A percentile compares a stretch with the other conserved stretches of the same genome.
These are phyloP conservation scores for Lentinula guzmanii DNA, from an alignment of 768 basidiomycete genomes.

Conservation along the genomic window DNA sequence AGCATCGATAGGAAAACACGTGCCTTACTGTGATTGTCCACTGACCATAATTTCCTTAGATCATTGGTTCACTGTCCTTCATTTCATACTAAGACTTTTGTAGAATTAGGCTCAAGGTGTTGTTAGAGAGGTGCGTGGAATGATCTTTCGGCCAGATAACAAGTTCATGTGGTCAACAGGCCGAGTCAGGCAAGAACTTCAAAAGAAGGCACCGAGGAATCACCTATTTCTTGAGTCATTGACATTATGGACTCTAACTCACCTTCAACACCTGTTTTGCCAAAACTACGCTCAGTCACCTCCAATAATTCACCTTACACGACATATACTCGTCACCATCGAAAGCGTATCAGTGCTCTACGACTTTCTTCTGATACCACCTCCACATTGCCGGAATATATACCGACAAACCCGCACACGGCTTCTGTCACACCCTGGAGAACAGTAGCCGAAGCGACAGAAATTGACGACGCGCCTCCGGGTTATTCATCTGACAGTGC, in stretches of 20 bases:
- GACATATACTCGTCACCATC: slow-evolving; percentile 25
- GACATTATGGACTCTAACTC: background rate
- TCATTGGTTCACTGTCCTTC: background rate
- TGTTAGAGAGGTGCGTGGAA: background rate
- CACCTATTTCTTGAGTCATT: background rate
- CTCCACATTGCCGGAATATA: slow-evolving; percentile 60
- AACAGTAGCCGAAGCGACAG: background rate
- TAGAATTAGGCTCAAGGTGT: background rate
- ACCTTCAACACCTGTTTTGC: background rate
- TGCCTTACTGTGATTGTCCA: background rate
- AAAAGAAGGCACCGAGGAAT: background rate
- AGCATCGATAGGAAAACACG: background rate
- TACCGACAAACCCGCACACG: slow-evolving; percentile 19
- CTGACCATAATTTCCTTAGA: background rate
- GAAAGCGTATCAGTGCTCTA: slow-evolving; percentile 51
- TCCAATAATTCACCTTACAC: slow-evolving; percentile 6
- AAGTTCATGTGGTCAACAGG: background rate
- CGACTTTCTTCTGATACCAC: slow-evolving; percentile 65
- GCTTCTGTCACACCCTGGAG: slow-evolving; percentile 24
- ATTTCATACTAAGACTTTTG: background rate
- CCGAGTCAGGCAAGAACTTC: background rate
- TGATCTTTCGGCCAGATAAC: background rate
- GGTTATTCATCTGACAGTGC: slow-evolving; percentile 76
- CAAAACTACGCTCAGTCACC: slow-evolving; percentile 9
- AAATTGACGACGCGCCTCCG: slow-evolving; percentile 39